Evolutionary conservation across 257 asterid species (phyloP).

Genomic region (Nyctanthes arbortristis): DNA sequence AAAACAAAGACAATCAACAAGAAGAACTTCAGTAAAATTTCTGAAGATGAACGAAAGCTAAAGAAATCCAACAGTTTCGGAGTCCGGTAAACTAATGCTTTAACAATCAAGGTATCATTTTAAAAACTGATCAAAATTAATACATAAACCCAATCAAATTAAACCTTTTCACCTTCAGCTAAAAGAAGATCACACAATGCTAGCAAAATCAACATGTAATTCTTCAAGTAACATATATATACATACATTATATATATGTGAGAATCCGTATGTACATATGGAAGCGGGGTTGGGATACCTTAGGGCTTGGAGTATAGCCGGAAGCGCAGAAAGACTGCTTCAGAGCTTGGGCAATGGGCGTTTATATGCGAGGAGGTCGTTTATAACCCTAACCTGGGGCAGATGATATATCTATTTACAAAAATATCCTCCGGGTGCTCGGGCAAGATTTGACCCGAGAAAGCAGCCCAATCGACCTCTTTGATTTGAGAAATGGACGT

Average conservation of each 20-base stretch:
- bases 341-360: neutral
- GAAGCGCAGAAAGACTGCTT: slow-evolving; percentile 16
- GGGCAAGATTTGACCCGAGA: too few species aligned
- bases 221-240: neutral
- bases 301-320: slow-evolving; percentile 13
- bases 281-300: slow-evolving; percentile 3
- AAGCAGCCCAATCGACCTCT: too few species aligned
- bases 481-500: too few species aligned
- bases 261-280: neutral
- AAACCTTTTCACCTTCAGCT: neutral
- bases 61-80: neutral
- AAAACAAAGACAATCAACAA: neutral
- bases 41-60: neutral
- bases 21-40: neutral
- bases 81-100: neutral
- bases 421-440: slow-evolving; percentile 22
- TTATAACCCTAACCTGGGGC: slow-evolving; percentile 32
- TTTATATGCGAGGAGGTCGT: neutral
- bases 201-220: neutral
- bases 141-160: neutral
- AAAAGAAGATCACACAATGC: neutral
- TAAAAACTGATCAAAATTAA: neutral
- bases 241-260: too few species aligned
- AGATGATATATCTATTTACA: slow-evolving; percentile 2
- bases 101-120: neutral